phyloP scores from a whole-genome alignment of 2,329 filamentous ascomycete genomes.

The Hypoxylon rubiginosum region DNA sequence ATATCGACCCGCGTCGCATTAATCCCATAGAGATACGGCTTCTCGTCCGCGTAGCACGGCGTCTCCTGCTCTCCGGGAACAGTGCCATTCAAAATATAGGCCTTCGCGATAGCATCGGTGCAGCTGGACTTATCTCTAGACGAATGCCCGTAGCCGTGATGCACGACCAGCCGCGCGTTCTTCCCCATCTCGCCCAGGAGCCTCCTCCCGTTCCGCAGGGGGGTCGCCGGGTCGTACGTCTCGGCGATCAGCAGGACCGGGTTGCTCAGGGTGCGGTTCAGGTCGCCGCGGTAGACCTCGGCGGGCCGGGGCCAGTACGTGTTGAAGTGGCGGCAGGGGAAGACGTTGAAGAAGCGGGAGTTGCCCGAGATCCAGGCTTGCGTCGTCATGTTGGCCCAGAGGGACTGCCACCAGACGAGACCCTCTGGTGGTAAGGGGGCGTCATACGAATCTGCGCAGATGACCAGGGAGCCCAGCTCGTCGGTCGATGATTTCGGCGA shows the following conservation, averaged over 20 bases:
- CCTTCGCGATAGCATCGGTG: constrained; percentile 58
- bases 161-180: constrained; percentile 63
- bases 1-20: constrained; percentile 25
- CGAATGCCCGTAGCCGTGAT: constrained; percentile 65
- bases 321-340: constrained; percentile 62
- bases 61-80: constrained; percentile 60
- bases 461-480: constrained; percentile 59
- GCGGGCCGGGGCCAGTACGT: constrained; percentile 61
- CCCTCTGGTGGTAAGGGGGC: constrained; percentile 55
- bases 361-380: constrained; percentile 63
- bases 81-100: constrained; percentile 58
- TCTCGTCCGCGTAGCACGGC: constrained; percentile 61
- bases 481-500: constrained; percentile 52
- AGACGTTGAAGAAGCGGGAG: constrained; percentile 59
- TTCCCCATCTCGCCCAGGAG: constrained; percentile 61
- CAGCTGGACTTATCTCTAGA: constrained; percentile 61
- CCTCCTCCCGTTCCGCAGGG: constrained; percentile 61
- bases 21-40: constrained; percentile 61
- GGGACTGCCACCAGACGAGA: constrained; percentile 60
- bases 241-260: constrained; percentile 63
- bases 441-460: constrained; percentile 63
- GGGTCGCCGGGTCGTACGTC: constrained; percentile 65
- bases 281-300: constrained; percentile 62
- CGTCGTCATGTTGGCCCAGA: constrained; percentile 63
- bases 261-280: constrained; percentile 59